Base-by-base conservation (phyloP, 148 eudicot genomes). In the Vaccinium corymbosum region DNA sequence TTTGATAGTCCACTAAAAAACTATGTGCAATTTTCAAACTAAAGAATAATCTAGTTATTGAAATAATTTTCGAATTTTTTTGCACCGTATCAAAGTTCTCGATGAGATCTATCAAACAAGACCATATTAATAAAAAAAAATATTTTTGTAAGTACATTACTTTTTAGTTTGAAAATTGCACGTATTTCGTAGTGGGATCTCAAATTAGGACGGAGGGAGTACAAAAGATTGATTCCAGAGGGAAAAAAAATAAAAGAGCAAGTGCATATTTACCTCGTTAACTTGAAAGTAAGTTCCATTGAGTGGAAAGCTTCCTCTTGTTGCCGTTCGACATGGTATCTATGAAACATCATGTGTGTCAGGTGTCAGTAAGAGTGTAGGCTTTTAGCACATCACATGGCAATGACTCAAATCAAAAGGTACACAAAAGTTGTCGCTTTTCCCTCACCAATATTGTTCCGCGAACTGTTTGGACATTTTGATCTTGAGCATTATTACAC, bases 261-360 rank as follows among this genome's bases (percentile, higher is more conserved):
- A 25, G 35, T 25, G 32, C 32, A 25, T 25, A 27, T 27, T 81
- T 85, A 94, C 98, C 96, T 95, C 98, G 57, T 95, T 95, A 49
- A 94, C 98, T 88, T 95, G 98, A 84, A 94, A 95, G 85, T 95
- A 95, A 80, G 98, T 95, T 51, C 98, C 98, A 88, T 95, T 95
- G 62, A 95, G 92, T n/a, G 98, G 98, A 86, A 95, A 95, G 86
- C 98, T 93, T 77, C 98, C 98, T 89, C 94, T 91, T 94, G 92
- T 95, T 66, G 98, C 98, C 59, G 98, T 95, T 86, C 98, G 90
- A 81, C 98, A 94, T 82, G 98, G 98, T 91, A 95, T 93, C 98
- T 95, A 90, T 62, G 87, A 70, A 88, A 87, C 48, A 87, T 79
- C 61, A 68, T 35, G 52, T 59, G 46, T 52, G 32, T n/a, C 10